A percentile compares a stretch with the other conserved stretches of the same genome.
These are phyloP conservation scores for Volvariella surrecta DNA, from an alignment of 1,284 basidiomycete species.

Conservation along the genomic window DNA sequence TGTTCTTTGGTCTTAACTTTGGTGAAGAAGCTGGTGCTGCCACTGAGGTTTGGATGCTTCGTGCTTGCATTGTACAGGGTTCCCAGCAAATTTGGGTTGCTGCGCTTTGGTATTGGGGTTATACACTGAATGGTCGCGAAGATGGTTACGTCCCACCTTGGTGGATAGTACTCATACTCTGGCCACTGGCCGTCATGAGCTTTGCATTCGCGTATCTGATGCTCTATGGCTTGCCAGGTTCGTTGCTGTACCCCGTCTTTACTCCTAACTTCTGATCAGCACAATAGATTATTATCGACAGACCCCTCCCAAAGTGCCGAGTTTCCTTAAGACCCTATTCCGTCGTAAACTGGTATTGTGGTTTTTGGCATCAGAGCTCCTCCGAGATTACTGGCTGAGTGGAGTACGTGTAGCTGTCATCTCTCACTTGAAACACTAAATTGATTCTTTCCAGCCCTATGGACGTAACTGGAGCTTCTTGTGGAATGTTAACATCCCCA, in stretches of 20 bases:
- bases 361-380: constrained; percentile 85
- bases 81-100: constrained; percentile 92
- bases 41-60: constrained; percentile 84
- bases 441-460: constrained; percentile 47
- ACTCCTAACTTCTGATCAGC: constrained; percentile 5
- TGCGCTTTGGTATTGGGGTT: constrained; percentile 92
- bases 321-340: constrained; percentile 83
- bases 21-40: constrained; percentile 93
- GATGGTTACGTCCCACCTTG: constrained; percentile 54
- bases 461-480: constrained; percentile 92
- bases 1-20: constrained; percentile 92
- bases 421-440: background rate
- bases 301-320: constrained; percentile 87
- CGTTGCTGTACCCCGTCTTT: constrained; percentile 14
- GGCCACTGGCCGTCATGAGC: constrained; percentile 72
- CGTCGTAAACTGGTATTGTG: constrained; percentile 85
- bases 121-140: constrained; percentile 53
- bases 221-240: constrained; percentile 79
- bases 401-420: constrained; percentile 44
- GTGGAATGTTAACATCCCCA: constrained; percentile 78
- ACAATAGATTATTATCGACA: constrained; percentile 72
- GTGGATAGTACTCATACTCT: constrained; percentile 79
- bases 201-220: constrained; percentile 76
- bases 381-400: constrained; percentile 90
- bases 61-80: constrained; percentile 87